These are phyloP conservation scores for Coniosporium tulheliwenetii DNA, from an alignment of 2,329 filamentous ascomycete genomes.

Conservation along the genomic window DNA sequence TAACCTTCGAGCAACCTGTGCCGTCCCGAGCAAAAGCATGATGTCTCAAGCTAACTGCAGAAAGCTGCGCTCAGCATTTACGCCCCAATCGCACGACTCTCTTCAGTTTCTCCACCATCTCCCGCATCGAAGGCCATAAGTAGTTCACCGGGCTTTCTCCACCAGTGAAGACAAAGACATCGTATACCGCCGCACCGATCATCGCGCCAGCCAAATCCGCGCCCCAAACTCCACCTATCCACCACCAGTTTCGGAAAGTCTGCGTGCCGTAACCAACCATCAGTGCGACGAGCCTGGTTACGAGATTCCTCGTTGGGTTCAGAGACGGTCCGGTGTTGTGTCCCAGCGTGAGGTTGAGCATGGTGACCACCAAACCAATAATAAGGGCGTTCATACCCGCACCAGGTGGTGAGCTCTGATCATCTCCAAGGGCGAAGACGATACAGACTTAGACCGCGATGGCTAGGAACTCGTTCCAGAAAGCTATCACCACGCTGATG, in stretches of 20 bases:
- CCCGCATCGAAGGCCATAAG: conserved; percentile 21
- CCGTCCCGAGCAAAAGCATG: too few relatives aligned
- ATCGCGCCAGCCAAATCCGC: conserved; percentile 24
- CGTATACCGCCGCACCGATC: conserved; percentile 30
- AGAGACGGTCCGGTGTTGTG: conserved; percentile 32
- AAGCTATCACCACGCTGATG: conserved; percentile 18
- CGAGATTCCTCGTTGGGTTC: conserved; percentile 35
- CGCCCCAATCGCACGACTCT: neutral
- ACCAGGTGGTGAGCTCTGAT: conserved; percentile 17
- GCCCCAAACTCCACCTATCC: conserved; percentile 31
- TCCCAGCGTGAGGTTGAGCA: conserved; percentile 23
- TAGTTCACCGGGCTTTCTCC: conserved; percentile 38
- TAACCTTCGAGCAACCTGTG: too few relatives aligned
- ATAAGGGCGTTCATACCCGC: conserved; percentile 37
- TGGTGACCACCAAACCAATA: conserved; percentile 26
- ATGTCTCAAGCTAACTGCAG: too few relatives aligned
- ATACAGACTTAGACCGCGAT: conserved; percentile 25
- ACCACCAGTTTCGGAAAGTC: conserved; percentile 26
- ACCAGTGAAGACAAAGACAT: conserved; percentile 33
- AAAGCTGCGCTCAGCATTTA: too few relatives aligned
- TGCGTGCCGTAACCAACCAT: conserved; percentile 26
- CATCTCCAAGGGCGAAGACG: conserved; percentile 20
- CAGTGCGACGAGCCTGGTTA: conserved; percentile 29
- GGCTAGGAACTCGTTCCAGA: conserved; percentile 33
- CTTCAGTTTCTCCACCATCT: conserved; percentile 4